Evolutionary conservation across 176 grass and related monocot genomes (phyloP).

Genomic region (Zoysia japonica): DNA sequence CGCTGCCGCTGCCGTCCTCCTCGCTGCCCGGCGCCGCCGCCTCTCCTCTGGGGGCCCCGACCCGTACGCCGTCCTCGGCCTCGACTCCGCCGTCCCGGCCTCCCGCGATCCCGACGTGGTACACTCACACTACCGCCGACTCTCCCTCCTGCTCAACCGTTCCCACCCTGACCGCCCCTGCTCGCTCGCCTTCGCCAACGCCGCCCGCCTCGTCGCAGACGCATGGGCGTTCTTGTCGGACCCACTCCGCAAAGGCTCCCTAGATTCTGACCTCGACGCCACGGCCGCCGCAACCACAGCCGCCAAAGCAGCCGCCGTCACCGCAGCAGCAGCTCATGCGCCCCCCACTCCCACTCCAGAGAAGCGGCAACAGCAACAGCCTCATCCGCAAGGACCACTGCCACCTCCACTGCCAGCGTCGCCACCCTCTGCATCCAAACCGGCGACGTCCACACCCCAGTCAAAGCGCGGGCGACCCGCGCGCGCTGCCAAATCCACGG

Average conservation of each 20-base stretch:
- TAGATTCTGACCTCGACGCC: constrained; percentile 22
- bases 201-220: constrained; percentile 26
- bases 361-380: constrained; percentile 5
- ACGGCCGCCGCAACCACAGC: constrained; percentile 9
- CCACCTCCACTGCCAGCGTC: not conserved
- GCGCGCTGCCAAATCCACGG: not conserved
- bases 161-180: constrained; percentile 30
- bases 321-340: constrained; percentile 5
- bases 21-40: constrained; percentile 16
- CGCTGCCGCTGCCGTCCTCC: constrained; percentile 37
- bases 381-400: not conserved
- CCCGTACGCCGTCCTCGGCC: constrained; percentile 33
- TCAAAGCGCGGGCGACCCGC: constrained; percentile 13
- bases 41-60: not conserved
- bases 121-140: constrained; percentile 23
- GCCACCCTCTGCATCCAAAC: not conserved
- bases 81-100: constrained; percentile 39
- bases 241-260: constrained; percentile 26
- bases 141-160: constrained; percentile 30
- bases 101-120: constrained; percentile 51
- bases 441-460: not conserved
- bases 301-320: not conserved
- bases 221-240: constrained; percentile 32
- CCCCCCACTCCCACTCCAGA: constrained; percentile 4
- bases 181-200: constrained; percentile 28